These are phyloP conservation scores for Suillus cothurnatus DNA, from an alignment of 768 basidiomycete genomes.

Conservation along the genomic window DNA sequence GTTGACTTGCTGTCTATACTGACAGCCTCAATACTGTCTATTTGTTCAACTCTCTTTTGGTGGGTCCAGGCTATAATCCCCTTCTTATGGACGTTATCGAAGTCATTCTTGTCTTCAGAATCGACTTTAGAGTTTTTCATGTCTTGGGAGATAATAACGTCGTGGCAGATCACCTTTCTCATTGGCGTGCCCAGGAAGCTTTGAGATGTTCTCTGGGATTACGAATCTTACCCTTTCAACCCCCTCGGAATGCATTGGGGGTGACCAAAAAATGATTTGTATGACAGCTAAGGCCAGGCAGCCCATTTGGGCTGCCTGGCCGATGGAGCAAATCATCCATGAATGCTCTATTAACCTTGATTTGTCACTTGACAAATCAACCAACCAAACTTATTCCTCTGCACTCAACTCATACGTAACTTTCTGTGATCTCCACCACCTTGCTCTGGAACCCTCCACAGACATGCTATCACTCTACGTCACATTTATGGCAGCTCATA, in stretches of 20 bases:
- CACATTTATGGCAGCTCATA: too few species aligned
- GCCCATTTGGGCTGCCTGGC: background rate
- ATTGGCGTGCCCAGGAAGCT: too few species aligned
- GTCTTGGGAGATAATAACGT: slow-evolving; percentile 23
- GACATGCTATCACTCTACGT: too few species aligned
- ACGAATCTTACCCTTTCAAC: slow-evolving; percentile 11
- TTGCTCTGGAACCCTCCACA: too few species aligned
- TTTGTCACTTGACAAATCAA: accelerated
- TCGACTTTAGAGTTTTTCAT: slow-evolving; percentile 28
- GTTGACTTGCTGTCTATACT: too few species aligned
- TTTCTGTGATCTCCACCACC: background rate
- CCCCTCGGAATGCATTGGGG: slow-evolving; percentile 30
- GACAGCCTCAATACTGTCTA: too few species aligned
- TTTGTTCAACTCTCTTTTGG: too few species aligned
- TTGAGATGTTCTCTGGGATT: background rate
- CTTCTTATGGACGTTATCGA: too few species aligned
- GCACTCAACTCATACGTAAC: background rate
- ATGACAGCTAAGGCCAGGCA: background rate
- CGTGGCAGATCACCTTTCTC: slow-evolving; percentile 30
- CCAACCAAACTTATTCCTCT: background rate
- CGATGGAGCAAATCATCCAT: background rate
- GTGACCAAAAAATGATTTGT: slow-evolving; percentile 6
- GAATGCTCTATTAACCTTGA: background rate
- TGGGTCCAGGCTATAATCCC: too few species aligned
- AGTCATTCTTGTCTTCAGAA: background rate